Base-by-base conservation (phyloP, 2,329 filamentous ascomycete genomes). In the Colletotrichum tropicale region DNA sequence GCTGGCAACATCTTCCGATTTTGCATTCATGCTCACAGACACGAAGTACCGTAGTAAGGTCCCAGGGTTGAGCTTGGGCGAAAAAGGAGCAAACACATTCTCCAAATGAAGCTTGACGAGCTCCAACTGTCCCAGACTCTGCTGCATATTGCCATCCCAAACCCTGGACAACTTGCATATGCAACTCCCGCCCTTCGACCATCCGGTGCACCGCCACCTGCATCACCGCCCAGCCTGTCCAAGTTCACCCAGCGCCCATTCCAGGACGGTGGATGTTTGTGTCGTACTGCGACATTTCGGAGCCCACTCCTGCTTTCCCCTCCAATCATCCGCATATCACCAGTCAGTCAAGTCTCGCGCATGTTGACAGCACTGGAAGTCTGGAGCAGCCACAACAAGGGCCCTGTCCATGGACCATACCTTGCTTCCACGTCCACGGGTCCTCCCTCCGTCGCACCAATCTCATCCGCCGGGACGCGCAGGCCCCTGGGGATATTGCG, bases 141-240 rank as follows among this genome's bases (percentile, higher is more conserved):
- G 58, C 16, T 61, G 18, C 26, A 61, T 13, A 32, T 30, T 56
- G 52, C 52, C 21, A n/a, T 34, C 58, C 30, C 28, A 32, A 32
- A 32, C 60, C 66, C 66, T 69, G 55, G 36, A 55, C 32, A 16
- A 48, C 21, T 24, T 38, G 71, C 36, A 74, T 71, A 70, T 66
- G 60, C 71, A 52, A 43, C 67, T 48, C 16, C 61, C 38, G 52
- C 52, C 48, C 61, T 48, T 48, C 21, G 56, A 61, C 18, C 67
- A 61, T 62, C 67, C 38, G 26, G 28, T 71, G 74, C 74, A 73
- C 74, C 70, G 74, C 74, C 74, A 75, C 74, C 64, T 75, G 74
- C 74, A 75, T 75, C 74, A 75, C 64, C 70, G 48, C 74, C 64
- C 70, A 68, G 74, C 65, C 28, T 38, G 34, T 15, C 43, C 71